These are phyloP conservation scores for Acer saccharum DNA, from an alignment of 345 rosid species.

Conservation along the genomic window DNA sequence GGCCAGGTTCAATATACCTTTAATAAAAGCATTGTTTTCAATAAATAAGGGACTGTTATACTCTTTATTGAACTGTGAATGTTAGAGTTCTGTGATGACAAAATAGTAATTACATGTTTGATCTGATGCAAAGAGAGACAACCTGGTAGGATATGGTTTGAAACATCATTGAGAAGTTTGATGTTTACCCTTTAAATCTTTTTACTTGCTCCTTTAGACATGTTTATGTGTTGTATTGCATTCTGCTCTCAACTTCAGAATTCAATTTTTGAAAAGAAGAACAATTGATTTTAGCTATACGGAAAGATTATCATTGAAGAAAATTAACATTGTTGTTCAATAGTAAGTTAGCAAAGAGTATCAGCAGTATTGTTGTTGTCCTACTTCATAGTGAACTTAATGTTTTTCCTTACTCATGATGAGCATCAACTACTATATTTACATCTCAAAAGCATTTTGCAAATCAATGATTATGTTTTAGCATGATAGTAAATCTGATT, in stretches of 20 bases:
- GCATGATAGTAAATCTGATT: background rate
- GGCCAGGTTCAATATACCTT: background rate
- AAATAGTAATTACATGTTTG: constrained; percentile 8
- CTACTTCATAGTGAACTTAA: constrained; percentile 1
- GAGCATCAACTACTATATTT: background rate
- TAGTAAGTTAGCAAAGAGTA: background rate
- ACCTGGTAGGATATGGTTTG: constrained; percentile 7
- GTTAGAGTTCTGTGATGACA: constrained; percentile 1
- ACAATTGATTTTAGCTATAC: background rate
- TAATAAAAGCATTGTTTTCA: background rate
- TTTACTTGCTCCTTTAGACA: background rate
- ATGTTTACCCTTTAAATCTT: constrained; percentile 1
- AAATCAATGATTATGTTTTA: background rate
- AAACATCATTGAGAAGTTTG: constrained; percentile 6
- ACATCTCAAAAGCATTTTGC: background rate
- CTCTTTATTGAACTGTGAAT: background rate
- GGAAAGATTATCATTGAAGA: background rate
- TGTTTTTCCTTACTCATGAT: background rate
- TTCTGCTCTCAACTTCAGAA: background rate
- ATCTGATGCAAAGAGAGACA: constrained; percentile 1
- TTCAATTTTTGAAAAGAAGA: background rate
- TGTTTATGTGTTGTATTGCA: background rate
- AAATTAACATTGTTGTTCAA: background rate
- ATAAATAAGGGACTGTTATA: background rate
- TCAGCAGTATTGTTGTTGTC: background rate